Percentiles rank a stretch among this genome's conserved stretches.
phyloP scores from a whole-genome alignment of 345 rosid species.

The Clausena lansium region DNA sequence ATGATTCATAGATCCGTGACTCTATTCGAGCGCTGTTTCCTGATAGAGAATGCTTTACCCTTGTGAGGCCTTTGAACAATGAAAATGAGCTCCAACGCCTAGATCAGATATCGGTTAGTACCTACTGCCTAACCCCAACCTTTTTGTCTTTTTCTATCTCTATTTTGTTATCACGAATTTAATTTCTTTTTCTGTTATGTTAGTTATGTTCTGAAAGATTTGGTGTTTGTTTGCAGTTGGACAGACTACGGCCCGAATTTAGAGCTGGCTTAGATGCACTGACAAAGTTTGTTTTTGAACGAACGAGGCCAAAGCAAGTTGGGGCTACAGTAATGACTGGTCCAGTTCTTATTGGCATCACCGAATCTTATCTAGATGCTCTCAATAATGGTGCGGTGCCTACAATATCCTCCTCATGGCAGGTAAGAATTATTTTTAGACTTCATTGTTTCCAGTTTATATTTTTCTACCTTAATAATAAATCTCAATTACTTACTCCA shows the following conservation, averaged over 20 bases:
- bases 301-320: conserved; percentile 93
- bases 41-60: conserved; percentile 90
- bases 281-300: conserved; percentile 95
- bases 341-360: conserved; percentile 87
- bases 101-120: conserved; percentile 83
- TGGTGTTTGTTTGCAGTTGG: conserved; percentile 49
- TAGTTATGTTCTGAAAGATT: background rate
- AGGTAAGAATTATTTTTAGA: conserved; percentile 51
- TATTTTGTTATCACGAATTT: background rate
- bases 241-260: conserved; percentile 78
- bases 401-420: conserved; percentile 97
- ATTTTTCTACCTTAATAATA: background rate
- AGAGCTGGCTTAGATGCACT: conserved; percentile 86
- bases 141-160: background rate
- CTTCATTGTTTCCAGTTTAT: background rate
- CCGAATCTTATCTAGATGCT: conserved; percentile 88
- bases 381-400: conserved; percentile 98
- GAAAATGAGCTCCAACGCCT: conserved; percentile 88
- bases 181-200: background rate
- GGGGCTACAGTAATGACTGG: conserved; percentile 93
- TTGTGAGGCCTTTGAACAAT: conserved; percentile 85
- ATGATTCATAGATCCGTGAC: conserved; percentile 66
- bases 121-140: background rate
- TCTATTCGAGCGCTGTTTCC: conserved; percentile 94
- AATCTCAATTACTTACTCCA: background rate